Conservation (phyloP, 768 basidiomycete species). For the Dictyophora rubrovolvata region DNA sequence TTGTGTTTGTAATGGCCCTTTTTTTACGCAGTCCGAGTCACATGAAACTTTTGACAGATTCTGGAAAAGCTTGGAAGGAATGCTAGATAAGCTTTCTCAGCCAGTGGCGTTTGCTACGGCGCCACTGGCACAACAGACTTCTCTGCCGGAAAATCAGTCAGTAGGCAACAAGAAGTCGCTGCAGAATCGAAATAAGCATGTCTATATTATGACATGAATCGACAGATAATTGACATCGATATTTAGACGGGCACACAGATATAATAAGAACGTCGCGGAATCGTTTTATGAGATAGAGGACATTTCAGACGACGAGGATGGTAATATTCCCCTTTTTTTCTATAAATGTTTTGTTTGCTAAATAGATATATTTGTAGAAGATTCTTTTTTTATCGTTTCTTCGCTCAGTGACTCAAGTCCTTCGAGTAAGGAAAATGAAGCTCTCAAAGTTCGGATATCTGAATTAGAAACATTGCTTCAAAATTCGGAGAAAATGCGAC, state of each 20-base stretch:
- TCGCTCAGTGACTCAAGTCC: conserved; percentile 40
- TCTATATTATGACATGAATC: neutral
- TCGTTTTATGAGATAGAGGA: conserved; percentile 47
- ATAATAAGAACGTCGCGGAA: conserved; percentile 4
- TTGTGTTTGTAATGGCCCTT: neutral
- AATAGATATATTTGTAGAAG: conserved; percentile 17
- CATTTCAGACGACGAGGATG: conserved; percentile 52
- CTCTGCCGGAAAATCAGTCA: neutral
- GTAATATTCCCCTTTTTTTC: conserved; percentile 25
- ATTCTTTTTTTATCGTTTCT: conserved; percentile 71
- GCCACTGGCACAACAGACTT: conserved; percentile 34
- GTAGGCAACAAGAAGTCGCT: neutral
- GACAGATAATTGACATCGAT: neutral
- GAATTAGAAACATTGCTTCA: conserved; percentile 47
- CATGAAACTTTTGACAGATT: conserved; percentile 84
- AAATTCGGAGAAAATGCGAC: conserved; percentile 52
- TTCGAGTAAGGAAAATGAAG: conserved; percentile 50
- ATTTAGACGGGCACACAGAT: neutral
- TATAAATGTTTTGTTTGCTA: neutral
- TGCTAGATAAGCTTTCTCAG: conserved; percentile 79
- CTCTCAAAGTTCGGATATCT: conserved; percentile 52
- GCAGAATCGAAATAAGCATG: neutral
- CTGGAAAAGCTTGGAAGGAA: conserved; percentile 80
- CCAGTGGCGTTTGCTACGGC: conserved; percentile 75
- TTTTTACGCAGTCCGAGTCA: conserved; percentile 50